Base-by-base conservation (phyloP, 345 rosid genomes). In the Populus alba region DNA sequence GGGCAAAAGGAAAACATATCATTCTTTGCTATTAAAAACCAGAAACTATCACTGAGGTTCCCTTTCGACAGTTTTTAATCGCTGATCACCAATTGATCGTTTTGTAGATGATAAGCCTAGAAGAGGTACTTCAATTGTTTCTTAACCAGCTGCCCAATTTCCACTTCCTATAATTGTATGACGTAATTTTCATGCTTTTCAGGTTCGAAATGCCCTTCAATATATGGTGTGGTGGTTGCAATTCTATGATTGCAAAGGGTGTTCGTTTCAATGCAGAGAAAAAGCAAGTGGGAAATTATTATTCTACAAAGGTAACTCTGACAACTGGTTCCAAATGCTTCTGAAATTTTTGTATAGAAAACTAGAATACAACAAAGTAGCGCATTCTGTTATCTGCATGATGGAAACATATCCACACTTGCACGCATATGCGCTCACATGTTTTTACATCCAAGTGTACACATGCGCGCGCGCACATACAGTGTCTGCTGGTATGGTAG, bases 181-280 rank as follows among this genome's bases (percentile, higher is more conserved):
- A 45, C 18, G 1, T 66, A 66, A 41, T 79, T 59, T 75, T 51
- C 55, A 43, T 63, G 57, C 18, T 81, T 18, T 83, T 76, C 86
- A 97, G 98, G 91, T 97, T 97, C 11, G 99, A 97, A 84, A 94
- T 97, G 97, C 98, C 99, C 7, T 97, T 83, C 86, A 87, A 94
- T 81, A 75, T 94, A 73, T 97, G 99, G 99, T 94, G 98, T 76
- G 98, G 97, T 71, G 98, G 99, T 72, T 94, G 98, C 90, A 92
- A 85, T 79, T 90, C 94, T 77, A 91, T 97, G 98, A 92, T 97
- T 53, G 98, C 90, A 70, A 97, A 94, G 90, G 98, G 99, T 83
- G 99, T 97, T 75, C 85, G 98, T 62, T 97, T 97, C 80, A 94
- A 94, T 81, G 97, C 99, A 45, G 97, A 94, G 83, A 97, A 97